These are phyloP conservation scores for Curvularia verruculosa DNA, from an alignment of 2,329 filamentous ascomycete species.

Conservation along the genomic window DNA sequence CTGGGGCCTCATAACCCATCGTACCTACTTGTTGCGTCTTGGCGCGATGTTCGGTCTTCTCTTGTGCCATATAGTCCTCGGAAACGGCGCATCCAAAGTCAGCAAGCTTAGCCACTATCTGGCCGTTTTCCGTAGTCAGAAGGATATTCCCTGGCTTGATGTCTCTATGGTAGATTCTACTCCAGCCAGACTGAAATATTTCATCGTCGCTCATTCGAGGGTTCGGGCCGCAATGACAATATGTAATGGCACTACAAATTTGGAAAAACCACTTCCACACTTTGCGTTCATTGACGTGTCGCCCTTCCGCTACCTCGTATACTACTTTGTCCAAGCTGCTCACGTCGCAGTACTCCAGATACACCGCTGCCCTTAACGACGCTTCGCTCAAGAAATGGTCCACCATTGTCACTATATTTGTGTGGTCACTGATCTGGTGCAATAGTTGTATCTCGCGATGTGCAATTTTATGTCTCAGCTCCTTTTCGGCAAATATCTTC, in stretches of 20 bases:
- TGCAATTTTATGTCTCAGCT: slow-evolving; percentile 6
- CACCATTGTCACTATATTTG: slow-evolving; percentile 16
- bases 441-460: slow-evolving; percentile 20
- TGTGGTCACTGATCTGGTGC: slow-evolving; percentile 18
- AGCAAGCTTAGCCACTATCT: slow-evolving; percentile 25
- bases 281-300: slow-evolving; percentile 15
- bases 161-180: slow-evolving; percentile 24
- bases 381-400: slow-evolving; percentile 20
- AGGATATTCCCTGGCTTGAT: slow-evolving; percentile 30
- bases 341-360: slow-evolving; percentile 24
- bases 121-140: slow-evolving; percentile 9
- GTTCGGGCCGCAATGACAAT: slow-evolving; percentile 21
- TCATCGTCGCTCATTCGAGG: slow-evolving; percentile 12
- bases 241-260: slow-evolving; percentile 17
- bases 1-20: slow-evolving; percentile 22
- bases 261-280: slow-evolving; percentile 25
- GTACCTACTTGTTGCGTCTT: slow-evolving; percentile 9
- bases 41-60: not conserved
- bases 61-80: slow-evolving; percentile 7
- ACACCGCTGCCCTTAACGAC: slow-evolving; percentile 12
- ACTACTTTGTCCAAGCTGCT: slow-evolving; percentile 14
- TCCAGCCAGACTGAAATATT: slow-evolving; percentile 14
- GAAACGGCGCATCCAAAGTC: slow-evolving; percentile 26
- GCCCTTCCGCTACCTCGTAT: not conserved
- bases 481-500: slow-evolving; percentile 11